Conservation (phyloP, 108 stramenopile genomes). For the Hondaea fermentalgiana region DNA sequence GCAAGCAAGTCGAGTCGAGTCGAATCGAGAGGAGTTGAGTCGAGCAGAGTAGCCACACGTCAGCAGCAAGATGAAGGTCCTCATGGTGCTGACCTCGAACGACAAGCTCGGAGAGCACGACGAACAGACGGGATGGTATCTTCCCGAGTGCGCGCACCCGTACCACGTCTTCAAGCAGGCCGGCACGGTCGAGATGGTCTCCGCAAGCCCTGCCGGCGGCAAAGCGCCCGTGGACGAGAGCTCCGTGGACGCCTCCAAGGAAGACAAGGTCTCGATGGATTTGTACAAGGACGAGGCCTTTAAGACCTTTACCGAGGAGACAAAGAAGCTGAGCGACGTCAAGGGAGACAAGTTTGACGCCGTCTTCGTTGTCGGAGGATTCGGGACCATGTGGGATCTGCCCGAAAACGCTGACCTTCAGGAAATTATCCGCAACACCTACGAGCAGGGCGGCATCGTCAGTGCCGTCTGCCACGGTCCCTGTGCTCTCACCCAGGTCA, state of each 20-base stretch:
- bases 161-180: slow-evolving; percentile 27
- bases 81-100: slow-evolving; percentile 23
- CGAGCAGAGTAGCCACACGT: not conserved
- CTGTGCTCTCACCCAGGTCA: slow-evolving; percentile 28
- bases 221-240: slow-evolving; percentile 16
- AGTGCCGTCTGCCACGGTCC: slow-evolving; percentile 42
- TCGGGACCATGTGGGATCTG: slow-evolving; percentile 40
- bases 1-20: too few relatives aligned
- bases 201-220: slow-evolving; percentile 28
- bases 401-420: slow-evolving; percentile 26
- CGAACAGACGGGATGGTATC: slow-evolving; percentile 31
- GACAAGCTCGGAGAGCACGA: slow-evolving; percentile 27
- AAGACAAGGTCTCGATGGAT: slow-evolving; percentile 25
- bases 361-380: slow-evolving; percentile 36
- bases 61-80: slow-evolving; percentile 22
- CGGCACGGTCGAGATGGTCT: slow-evolving; percentile 24
- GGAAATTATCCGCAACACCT: slow-evolving; percentile 10
- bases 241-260: slow-evolving; percentile 14
- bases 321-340: slow-evolving; percentile 15
- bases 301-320: slow-evolving; percentile 18
- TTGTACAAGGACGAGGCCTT: slow-evolving; percentile 25
- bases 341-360: slow-evolving; percentile 29
- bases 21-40: not conserved
- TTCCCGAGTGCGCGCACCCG: slow-evolving; percentile 37
- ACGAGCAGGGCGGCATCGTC: slow-evolving; percentile 29